Conservation (phyloP, 441 rosid genomes). For the Erodium trifolium region DNA sequence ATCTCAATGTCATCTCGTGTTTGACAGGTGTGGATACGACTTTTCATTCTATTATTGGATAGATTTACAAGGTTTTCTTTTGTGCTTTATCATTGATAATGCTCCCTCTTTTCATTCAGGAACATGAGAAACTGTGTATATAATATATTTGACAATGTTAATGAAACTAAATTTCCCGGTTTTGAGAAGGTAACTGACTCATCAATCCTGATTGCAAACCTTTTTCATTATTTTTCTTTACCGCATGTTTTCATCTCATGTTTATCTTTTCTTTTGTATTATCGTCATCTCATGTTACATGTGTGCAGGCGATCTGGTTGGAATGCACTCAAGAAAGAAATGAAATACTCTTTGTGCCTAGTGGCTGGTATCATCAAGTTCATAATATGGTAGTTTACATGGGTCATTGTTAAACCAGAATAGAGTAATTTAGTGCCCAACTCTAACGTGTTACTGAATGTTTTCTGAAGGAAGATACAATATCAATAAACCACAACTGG, state of each 20-base stretch:
- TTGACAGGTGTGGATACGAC: conserved; percentile 51
- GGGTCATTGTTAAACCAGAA: not conserved
- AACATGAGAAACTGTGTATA: conserved; percentile 60
- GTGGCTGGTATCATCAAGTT: conserved; percentile 99
- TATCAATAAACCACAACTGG: conserved; percentile 97
- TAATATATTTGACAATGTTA: conserved; percentile 53
- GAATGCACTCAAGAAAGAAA: conserved; percentile 70
- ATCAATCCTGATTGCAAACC: conserved; percentile 17
- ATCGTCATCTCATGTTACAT: conserved; percentile 14
- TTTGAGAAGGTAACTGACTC: conserved; percentile 49
- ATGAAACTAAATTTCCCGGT: conserved; percentile 61
- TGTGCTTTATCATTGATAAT: not conserved
- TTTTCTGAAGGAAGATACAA: conserved; percentile 55
- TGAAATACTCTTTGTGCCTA: conserved; percentile 78
- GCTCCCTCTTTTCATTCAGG: conserved; percentile 33
- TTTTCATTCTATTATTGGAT: conserved; percentile 11
- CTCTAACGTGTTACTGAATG: not conserved
- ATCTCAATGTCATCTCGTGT: conserved; percentile 56
- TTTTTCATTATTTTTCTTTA: not conserved
- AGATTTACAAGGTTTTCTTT: conserved; percentile 9
- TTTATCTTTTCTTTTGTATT: conserved; percentile 3
- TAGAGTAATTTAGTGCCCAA: not conserved
- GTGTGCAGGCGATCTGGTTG: conserved; percentile 63
- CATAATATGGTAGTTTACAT: conserved; percentile 58
- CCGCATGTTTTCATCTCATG: conserved; percentile 4